Base-by-base conservation (phyloP, 257 asterid genomes). In the Forsythia viridissima region DNA sequence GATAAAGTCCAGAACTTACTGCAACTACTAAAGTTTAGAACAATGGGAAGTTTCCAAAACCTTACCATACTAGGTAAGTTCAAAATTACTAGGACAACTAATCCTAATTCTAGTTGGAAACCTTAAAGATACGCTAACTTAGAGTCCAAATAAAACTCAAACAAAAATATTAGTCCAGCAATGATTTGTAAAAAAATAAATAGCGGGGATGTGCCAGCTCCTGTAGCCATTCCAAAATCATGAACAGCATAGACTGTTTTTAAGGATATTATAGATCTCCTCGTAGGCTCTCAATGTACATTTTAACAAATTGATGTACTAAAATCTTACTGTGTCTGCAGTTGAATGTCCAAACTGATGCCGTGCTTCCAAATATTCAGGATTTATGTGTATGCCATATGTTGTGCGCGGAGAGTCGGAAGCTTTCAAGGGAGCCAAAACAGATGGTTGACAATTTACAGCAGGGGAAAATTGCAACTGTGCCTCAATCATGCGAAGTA, bases 331-430 rank as follows among this genome's bases (percentile, higher is more conserved):
- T 70, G 89, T 37, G 61, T 89, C 97, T 38, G 79, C 85, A 63
- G 87, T 75, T 85, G 90, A 81, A 82, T 84, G 89, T 75, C 90
- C 94, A 73, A 86, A 73, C 79, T 89, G 92, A 69, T 80, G 84
- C n/a, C 90, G 91, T 72, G 92, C 91, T 83, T 91, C 98, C 90
- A 95, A 80, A 85, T 93, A 95, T 86, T 93, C 90, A 5, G 99
- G 97, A 82, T 93, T 92, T 75, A 92, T 85, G 77, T 95, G 99
- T 89, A 93, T 92, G 76, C 94, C 94, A 81, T 91, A 97, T 70
- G 89, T 73, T 76, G 95, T 93, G 34, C 88, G 90, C 3, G 97
- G 96, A 69, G 98, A 92, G 76, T 89, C 98, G 68, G 96, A 88
- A 79, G 90, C 90, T 80, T 90, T 86, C 51, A 88, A 76, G 52